Evolutionary conservation across 192 early-diverging fungal species (phyloP), one percentile per base, ranked within the genome.

Genomic region (Geranomyces variabilis): DNA sequence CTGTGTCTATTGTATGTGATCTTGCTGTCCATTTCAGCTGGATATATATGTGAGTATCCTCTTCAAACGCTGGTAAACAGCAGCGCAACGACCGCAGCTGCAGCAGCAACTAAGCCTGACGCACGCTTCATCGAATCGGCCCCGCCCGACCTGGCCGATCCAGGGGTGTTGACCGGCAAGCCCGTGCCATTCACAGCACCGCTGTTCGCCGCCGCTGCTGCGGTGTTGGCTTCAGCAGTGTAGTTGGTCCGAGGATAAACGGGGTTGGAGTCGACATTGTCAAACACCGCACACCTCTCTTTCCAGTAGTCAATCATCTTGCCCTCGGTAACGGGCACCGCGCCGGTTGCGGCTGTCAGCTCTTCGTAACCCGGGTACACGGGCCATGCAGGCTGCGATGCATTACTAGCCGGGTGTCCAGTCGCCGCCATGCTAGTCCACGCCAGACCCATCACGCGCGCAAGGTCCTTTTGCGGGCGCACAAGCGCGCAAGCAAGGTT

Each of bases 381-480:
- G 12, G 61, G 61, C 61, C 61, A 63, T 36, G 61, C 34, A 10
- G 36, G 28, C 8, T 10, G 13, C 28, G 9, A 33, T 6, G 22
- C 30, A 14, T 41, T 41, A n/a, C n/a, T n/a, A 33, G 15, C 10
- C 9, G 61, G 61, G 7, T 34, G 8, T 14, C 36, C 30, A 10
- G 13, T 10, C 15, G 8, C 36, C 28, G 61, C 61, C 61, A 63
- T 63, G 61, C 12, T 12, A 7, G 61, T 63, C 61, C 61, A 63
- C 13, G 61, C 61, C 13, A 36, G 9, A 22, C 61, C 61, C 28
- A 63, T 63, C 28, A 22, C 61, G 14, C 10, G 12, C 36, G 28
- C 61, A 10, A 63, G 61, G 24, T 29, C 34, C 36, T 63, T 22
- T 24, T 63, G 12, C 61, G 30, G 12, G 12, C 13, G 61, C 13